A percentile compares a stretch with the other conserved stretches of the same genome.
These are phyloP conservation scores for Penicillium atrosanguineum DNA, from an alignment of 495 filamentous ascomycete species.

Conservation along the genomic window DNA sequence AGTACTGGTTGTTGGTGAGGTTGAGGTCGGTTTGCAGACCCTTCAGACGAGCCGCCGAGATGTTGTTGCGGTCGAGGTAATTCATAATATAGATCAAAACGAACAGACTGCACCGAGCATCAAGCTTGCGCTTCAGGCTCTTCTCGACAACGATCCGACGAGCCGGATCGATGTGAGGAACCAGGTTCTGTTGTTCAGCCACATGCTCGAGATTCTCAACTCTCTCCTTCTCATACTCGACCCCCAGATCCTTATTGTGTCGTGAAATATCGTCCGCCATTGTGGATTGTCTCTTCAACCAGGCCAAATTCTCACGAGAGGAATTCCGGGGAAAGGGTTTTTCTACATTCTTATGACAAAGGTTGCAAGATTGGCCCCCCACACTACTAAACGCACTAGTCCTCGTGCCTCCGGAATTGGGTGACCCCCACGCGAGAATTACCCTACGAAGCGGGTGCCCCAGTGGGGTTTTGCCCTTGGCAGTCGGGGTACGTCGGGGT, in stretches of 20 bases:
- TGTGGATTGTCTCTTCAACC: constrained; percentile 5
- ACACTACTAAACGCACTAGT: no score
- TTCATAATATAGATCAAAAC: constrained; percentile 38
- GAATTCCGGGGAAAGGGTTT: not conserved
- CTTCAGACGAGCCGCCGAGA: constrained; percentile 48
- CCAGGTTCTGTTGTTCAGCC: constrained; percentile 9
- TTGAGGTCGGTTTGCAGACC: constrained; percentile 49
- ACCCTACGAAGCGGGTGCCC: no score
- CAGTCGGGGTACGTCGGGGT: no score
- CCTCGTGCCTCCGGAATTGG: no score
- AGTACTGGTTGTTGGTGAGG: constrained; percentile 47
- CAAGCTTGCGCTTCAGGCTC: constrained; percentile 31
- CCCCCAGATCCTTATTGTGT: constrained; percentile 11
- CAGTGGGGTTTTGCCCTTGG: no score
- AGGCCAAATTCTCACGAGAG: constrained; percentile 7
- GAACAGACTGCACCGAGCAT: constrained; percentile 30
- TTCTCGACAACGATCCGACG: constrained; percentile 28
- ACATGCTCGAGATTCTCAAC: constrained; percentile 24
- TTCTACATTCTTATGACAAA: no score
- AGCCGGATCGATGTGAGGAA: constrained; percentile 23
- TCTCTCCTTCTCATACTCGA: constrained; percentile 22
- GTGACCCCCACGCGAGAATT: no score
- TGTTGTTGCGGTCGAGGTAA: constrained; percentile 52
- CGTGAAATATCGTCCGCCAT: constrained; percentile 26
- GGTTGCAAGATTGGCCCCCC: no score